These are phyloP conservation scores for Paraconiothyrium brasiliense DNA, from an alignment of 2,329 filamentous ascomycete species.

Conservation along the genomic window DNA sequence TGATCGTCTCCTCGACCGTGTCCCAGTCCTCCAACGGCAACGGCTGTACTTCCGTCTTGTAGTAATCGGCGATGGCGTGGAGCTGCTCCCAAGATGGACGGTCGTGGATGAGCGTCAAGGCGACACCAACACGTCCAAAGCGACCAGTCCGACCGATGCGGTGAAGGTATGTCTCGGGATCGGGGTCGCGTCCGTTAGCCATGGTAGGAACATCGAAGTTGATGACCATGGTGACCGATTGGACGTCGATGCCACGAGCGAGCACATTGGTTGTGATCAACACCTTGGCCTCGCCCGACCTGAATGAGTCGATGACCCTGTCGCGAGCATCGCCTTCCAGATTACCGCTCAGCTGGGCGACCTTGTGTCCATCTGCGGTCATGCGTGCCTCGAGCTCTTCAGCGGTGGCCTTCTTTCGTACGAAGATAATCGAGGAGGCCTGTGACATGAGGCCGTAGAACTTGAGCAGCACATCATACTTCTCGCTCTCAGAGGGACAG, in stretches of 20 bases:
- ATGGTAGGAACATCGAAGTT: conserved; percentile 77
- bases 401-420: conserved; percentile 79
- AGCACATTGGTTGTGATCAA: conserved; percentile 98
- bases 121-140: conserved; percentile 95
- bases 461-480: conserved; percentile 88
- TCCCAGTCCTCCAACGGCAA: conserved; percentile 93
- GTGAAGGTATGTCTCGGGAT: conserved; percentile 96
- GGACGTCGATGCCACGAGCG: conserved; percentile 90
- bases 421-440: conserved; percentile 97
- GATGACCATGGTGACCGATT: conserved; percentile 96
- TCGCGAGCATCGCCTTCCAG: conserved; percentile 88
- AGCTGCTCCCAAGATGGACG: conserved; percentile 82
- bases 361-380: conserved; percentile 87
- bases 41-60: conserved; percentile 80
- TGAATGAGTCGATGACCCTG: conserved; percentile 84
- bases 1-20: conserved; percentile 81
- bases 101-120: conserved; percentile 93
- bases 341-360: conserved; percentile 87
- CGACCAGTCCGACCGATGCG: conserved; percentile 96
- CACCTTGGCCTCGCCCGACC: conserved; percentile 87
- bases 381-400: conserved; percentile 86
- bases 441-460: conserved; percentile 97
- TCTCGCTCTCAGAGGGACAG: conserved; percentile 80
- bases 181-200: conserved; percentile 71
- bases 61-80: conserved; percentile 80